A percentile compares a stretch with the other conserved stretches of the same genome.
Evolutionary conservation across 768 basidiomycete species (phyloP).

Genomic region (Xerocomellus chrysenteron): DNA sequence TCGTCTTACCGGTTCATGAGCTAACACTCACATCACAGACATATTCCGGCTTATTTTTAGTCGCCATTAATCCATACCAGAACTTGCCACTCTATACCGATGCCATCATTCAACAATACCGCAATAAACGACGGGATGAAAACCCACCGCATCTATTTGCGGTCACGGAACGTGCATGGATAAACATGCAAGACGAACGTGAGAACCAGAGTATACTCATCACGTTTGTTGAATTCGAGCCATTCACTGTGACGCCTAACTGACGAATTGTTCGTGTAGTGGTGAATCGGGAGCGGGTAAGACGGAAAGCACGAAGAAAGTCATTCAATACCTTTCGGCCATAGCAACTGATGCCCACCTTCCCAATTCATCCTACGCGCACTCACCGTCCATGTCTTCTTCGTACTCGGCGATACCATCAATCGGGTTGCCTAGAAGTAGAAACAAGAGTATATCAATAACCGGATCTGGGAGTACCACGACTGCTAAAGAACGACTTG

Average conservation of each 20-base stretch:
- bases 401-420: constrained; percentile 59
- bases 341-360: constrained; percentile 83
- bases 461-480: constrained; percentile 45
- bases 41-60: constrained; percentile 94
- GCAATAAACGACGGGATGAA: constrained; percentile 83
- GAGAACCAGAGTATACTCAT: constrained; percentile 98
- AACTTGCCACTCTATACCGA: constrained; percentile 88
- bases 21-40: constrained; percentile 53
- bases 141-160: constrained; percentile 97
- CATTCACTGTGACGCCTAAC: constrained; percentile 3
- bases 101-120: constrained; percentile 85
- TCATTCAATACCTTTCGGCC: constrained; percentile 97
- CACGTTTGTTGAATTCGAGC: constrained; percentile 60
- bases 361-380: constrained; percentile 58
- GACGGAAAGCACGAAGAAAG: constrained; percentile 99
- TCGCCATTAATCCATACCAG: constrained; percentile 98
- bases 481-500: constrained; percentile 72
- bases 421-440: constrained; percentile 67
- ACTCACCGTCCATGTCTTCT: constrained; percentile 58
- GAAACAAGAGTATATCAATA: constrained; percentile 52
- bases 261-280: constrained; percentile 40
- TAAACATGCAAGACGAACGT: constrained; percentile 95
- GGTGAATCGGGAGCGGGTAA: constrained; percentile 99
- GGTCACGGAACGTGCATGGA: constrained; percentile 96
- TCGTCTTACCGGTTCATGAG: neutral